Evolutionary conservation across 2,329 filamentous ascomycete genomes (phyloP).

Genomic region (Colletotrichum neosansevieriae): DNA sequence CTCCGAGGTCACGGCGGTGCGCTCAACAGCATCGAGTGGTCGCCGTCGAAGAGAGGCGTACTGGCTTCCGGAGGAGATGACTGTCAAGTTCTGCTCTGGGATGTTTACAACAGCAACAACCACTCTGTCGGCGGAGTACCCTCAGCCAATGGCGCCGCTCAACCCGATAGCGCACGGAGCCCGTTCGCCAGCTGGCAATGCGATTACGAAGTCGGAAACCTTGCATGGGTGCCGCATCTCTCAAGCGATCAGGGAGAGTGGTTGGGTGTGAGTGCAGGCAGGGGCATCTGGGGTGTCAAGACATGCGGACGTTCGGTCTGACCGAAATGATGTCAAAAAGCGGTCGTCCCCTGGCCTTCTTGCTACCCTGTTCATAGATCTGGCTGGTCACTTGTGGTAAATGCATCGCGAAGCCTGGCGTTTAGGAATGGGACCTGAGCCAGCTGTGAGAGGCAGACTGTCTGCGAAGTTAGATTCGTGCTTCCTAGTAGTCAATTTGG

Average conservation of each 20-base stretch:
- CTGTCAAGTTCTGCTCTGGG: constrained; percentile 92
- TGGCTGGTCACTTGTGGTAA: constrained; percentile 38
- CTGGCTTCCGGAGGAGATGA: constrained; percentile 94
- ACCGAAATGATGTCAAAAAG: constrained; percentile 24
- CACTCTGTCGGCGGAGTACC: constrained; percentile 57
- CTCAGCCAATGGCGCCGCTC: constrained; percentile 61
- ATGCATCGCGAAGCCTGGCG: constrained; percentile 44
- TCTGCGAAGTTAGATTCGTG: constrained; percentile 5
- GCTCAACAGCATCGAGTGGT: constrained; percentile 97
- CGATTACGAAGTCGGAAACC: constrained; percentile 87
- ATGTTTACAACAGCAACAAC: constrained; percentile 77
- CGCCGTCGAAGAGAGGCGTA: constrained; percentile 84
- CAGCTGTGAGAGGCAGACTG: constrained; percentile 12
- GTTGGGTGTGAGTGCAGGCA: constrained; percentile 84
- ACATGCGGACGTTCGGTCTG: constrained; percentile 43
- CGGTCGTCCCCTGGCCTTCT: constrained; percentile 20
- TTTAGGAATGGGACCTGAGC: constrained; percentile 35
- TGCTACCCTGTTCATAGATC: constrained; percentile 37
- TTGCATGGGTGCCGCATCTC: constrained; percentile 84
- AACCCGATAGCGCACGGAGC: constrained; percentile 69
- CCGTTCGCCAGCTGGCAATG: constrained; percentile 86
- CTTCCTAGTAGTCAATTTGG: not conserved
- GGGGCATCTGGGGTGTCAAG: constrained; percentile 82
- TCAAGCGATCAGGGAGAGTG: constrained; percentile 82
- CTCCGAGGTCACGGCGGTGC: constrained; percentile 87